Evolutionary conservation across 768 basidiomycete species (phyloP).

Genomic region (Ephemerocybe angulata): DNA sequence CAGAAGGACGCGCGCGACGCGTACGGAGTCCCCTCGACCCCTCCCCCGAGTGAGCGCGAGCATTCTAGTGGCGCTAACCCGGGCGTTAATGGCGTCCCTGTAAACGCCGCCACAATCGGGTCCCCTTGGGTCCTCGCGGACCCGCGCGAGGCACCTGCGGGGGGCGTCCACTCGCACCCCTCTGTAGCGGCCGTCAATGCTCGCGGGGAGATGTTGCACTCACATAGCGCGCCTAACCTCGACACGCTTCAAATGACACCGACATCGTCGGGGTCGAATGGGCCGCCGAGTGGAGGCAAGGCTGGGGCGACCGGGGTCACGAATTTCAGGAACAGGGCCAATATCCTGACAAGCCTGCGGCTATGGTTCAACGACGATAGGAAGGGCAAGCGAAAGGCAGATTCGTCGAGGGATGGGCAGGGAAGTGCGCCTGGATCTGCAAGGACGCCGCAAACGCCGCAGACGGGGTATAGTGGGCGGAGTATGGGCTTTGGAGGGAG

Average conservation of each 20-base stretch:
- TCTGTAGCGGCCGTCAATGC: constrained; percentile 36
- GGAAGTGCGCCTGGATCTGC: too few relatives aligned
- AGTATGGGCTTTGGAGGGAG: constrained; percentile 19
- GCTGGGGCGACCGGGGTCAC: too few relatives aligned
- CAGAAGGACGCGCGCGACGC: constrained; percentile 43
- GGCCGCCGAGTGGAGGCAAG: too few relatives aligned
- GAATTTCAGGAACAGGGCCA: constrained; percentile 59
- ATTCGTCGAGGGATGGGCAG: too few relatives aligned
- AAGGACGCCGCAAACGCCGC: too few relatives aligned
- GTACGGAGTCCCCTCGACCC: constrained; percentile 45
- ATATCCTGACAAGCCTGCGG: constrained; percentile 79
- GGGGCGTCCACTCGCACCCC: constrained; percentile 14
- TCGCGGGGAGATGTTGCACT: constrained; percentile 48
- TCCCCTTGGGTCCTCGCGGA: constrained; percentile 77
- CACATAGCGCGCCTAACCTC: constrained; percentile 44
- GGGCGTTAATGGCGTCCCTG: neutral
- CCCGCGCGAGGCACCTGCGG: constrained; percentile 34
- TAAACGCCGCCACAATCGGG: constrained; percentile 34
- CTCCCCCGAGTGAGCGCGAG: constrained; percentile 42
- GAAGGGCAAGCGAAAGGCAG: constrained; percentile 81
- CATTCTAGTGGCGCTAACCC: too few relatives aligned
- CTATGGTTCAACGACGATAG: constrained; percentile 91
- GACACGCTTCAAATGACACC: constrained; percentile 19
- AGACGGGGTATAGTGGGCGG: constrained; percentile 11
- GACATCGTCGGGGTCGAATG: constrained; percentile 19